These are phyloP conservation scores for Geosmithia putterillii DNA, from an alignment of 2,329 filamentous ascomycete genomes.

Conservation along the genomic window DNA sequence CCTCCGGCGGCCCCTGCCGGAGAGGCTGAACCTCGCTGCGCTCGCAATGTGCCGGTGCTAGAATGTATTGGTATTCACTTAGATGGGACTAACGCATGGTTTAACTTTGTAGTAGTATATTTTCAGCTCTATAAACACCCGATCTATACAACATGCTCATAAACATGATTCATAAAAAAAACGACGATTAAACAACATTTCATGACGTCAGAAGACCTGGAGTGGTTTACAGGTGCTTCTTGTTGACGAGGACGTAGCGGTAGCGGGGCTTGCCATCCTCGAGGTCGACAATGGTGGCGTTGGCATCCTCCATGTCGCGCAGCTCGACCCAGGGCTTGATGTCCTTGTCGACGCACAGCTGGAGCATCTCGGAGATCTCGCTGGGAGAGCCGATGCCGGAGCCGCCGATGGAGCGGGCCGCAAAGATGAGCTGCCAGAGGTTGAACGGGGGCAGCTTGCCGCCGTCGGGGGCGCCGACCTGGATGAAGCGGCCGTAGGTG, in stretches of 20 bases:
- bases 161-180: too few relatives aligned
- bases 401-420: not conserved
- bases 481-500: not conserved
- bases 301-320: constrained; percentile 37
- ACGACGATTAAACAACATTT: too few relatives aligned
- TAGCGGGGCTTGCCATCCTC: constrained; percentile 34
- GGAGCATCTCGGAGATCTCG: constrained; percentile 44
- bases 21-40: too few relatives aligned
- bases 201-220: too few relatives aligned
- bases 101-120: too few relatives aligned
- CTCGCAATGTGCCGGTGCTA: too few relatives aligned
- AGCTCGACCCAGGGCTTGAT: constrained; percentile 41
- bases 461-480: constrained; percentile 2
- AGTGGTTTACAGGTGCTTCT: not conserved
- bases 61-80: too few relatives aligned
- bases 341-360: constrained; percentile 38
- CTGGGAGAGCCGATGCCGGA: constrained; percentile 11
- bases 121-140: too few relatives aligned
- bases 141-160: too few relatives aligned
- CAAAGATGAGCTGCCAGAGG: constrained; percentile 1
- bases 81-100: too few relatives aligned
- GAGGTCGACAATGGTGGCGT: constrained; percentile 38
- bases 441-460: constrained; percentile 3
- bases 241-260: constrained; percentile 26
- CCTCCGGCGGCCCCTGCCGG: too few relatives aligned